phyloP scores from a whole-genome alignment of 2,329 filamentous ascomycete species.

The Dactylellina leptospora region DNA sequence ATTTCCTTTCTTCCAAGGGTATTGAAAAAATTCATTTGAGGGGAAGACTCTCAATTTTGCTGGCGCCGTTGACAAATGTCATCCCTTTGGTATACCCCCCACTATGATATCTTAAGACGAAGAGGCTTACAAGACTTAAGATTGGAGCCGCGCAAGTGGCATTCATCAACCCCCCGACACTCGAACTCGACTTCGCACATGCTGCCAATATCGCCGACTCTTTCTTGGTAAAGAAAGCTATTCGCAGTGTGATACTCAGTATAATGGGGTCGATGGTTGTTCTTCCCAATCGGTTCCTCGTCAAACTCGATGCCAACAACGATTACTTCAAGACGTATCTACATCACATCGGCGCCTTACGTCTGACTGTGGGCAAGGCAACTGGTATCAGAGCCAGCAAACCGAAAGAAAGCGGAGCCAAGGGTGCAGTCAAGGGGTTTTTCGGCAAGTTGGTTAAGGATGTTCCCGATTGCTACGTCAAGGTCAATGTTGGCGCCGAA shows the following conservation, averaged over 20 bases:
- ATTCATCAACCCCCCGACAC: constrained; percentile 64
- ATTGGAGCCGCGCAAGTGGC: constrained; percentile 64
- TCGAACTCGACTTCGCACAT: constrained; percentile 64
- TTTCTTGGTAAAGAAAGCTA: constrained; percentile 61
- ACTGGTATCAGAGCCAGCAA: constrained; percentile 59
- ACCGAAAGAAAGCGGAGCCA: constrained; percentile 58
- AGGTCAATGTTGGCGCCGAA: constrained; percentile 63
- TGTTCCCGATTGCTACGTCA: constrained; percentile 64
- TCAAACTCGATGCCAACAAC: constrained; percentile 63
- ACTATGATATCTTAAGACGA: background rate
- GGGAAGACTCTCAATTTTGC: constrained; percentile 62
- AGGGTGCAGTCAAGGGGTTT: constrained; percentile 59
- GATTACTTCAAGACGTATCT: constrained; percentile 65
- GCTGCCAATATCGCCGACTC: constrained; percentile 63
- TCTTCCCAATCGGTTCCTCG: constrained; percentile 65
- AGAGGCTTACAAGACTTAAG: constrained; percentile 56
- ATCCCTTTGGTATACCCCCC: constrained; percentile 62
- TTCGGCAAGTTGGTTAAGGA: constrained; percentile 63
- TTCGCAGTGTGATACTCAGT: constrained; percentile 63
- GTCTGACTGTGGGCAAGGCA: constrained; percentile 62
- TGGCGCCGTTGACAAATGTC: constrained; percentile 63
- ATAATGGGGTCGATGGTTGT: constrained; percentile 64
- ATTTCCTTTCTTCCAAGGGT: constrained; percentile 60
- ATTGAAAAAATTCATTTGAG: constrained; percentile 63
- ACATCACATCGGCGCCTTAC: constrained; percentile 62